Conservation (phyloP, 441 rosid species). For the Breynia disticha region DNA sequence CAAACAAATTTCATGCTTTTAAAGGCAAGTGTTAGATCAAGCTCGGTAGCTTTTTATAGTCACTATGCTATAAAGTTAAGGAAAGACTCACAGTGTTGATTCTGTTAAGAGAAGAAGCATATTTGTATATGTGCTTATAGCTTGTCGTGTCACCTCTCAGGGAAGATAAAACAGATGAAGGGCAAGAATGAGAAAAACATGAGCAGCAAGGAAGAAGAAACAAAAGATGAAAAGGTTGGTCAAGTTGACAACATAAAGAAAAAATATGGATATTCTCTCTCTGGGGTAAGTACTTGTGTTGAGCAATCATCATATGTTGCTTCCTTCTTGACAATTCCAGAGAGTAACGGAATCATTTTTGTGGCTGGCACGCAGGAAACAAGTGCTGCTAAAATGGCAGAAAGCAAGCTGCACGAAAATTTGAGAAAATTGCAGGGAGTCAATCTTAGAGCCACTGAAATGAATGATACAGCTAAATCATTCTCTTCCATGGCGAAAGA, state of each 20-base stretch:
- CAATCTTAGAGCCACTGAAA: slow-evolving; percentile 57
- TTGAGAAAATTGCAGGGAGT: slow-evolving; percentile 74
- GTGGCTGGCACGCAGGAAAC: slow-evolving; percentile 39
- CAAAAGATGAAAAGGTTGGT: slow-evolving; percentile 35
- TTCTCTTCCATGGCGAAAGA: slow-evolving; percentile 87
- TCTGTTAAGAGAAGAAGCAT: no score
- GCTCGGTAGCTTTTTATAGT: no score
- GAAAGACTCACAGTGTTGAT: no score
- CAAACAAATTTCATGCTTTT: slow-evolving; percentile 55
- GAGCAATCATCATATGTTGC: not conserved
- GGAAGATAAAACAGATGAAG: slow-evolving; percentile 58
- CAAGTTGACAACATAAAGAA: slow-evolving; percentile 80
- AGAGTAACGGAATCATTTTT: no score
- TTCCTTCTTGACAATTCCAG: no score
- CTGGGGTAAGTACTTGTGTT: slow-evolving; percentile 38
- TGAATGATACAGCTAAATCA: slow-evolving; percentile 79
- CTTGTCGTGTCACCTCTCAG: slow-evolving; percentile 20
- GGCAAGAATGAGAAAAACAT: slow-evolving; percentile 50
- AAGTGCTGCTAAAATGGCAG: slow-evolving; percentile 63
- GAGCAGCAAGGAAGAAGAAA: slow-evolving; percentile 41
- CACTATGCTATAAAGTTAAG: no score
- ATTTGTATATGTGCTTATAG: not conserved
- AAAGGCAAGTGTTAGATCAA: slow-evolving; percentile 32
- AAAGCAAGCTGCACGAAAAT: slow-evolving; percentile 80
- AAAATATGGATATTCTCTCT: slow-evolving; percentile 66